Evolutionary conservation across 208 protist genomes (phyloP).

Genomic region (Acanthamoeba healyi): DNA sequence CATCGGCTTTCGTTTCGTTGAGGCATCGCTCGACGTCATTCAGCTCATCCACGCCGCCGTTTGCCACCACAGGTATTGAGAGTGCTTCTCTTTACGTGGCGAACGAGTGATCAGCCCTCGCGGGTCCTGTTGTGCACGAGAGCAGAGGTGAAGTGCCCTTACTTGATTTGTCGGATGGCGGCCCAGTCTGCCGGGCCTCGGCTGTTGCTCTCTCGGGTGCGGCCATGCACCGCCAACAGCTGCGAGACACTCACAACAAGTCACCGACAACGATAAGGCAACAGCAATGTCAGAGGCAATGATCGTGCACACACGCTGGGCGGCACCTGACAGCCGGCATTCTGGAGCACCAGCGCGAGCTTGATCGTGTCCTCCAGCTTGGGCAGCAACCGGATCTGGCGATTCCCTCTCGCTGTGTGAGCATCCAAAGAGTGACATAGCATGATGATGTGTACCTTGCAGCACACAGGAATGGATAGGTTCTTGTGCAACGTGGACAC

Average conservation of each 20-base stretch:
- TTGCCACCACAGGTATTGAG: constrained; percentile 84
- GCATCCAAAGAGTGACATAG: too few relatives aligned
- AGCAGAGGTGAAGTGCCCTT: too few relatives aligned
- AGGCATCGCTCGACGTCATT: constrained; percentile 81
- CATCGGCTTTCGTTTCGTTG: constrained; percentile 71
- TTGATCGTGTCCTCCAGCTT: constrained; percentile 77
- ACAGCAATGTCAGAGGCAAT: background rate
- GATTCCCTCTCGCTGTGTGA: too few relatives aligned
- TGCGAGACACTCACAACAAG: background rate
- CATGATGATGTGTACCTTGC: constrained; percentile 77
- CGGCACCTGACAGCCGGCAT: constrained; percentile 27
- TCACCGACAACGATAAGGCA: background rate
- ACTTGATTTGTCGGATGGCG: constrained; percentile 79
- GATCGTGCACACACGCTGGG: background rate
- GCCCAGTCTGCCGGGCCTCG: constrained; percentile 83
- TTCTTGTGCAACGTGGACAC: constrained; percentile 82
- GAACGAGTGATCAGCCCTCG: background rate
- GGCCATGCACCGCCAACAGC: constrained; percentile 84
- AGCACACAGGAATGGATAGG: constrained; percentile 83
- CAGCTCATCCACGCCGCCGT: constrained; percentile 81
- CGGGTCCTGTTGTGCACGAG: background rate
- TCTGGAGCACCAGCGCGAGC: constrained; percentile 80
- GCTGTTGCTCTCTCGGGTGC: constrained; percentile 81
- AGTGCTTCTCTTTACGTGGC: constrained; percentile 77
- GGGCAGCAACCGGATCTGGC: constrained; percentile 80